Base-by-base conservation (phyloP, 2,329 filamentous ascomycete genomes). In the Salinomyces thailandicus region DNA sequence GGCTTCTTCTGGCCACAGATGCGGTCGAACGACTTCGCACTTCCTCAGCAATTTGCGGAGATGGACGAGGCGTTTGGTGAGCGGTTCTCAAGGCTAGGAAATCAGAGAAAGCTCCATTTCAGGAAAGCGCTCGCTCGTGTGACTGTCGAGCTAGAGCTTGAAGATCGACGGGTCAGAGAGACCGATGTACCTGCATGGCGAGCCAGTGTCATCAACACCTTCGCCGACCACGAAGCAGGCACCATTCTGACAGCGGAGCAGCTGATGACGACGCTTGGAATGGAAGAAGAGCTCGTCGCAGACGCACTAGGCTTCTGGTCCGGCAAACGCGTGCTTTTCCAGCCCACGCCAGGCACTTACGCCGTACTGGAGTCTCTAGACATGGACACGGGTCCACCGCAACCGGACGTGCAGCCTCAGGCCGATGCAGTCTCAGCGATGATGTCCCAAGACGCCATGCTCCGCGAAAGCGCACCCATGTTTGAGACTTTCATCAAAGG, bases 401-500 rank as follows among this genome's bases (percentile, higher is more conserved):
- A 13, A 59, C 61, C 11, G 32, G 35, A 6, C 31, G 36, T 51
- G 55, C 51, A 26, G 42, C 47, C 1, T 45, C 45, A 55, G 2
- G 53, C 59, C 24, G 60, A 61, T 34, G 59, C 58, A 30, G 68
- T 64, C 15, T 66, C 67, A 16, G 71, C 67, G 4, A 71, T 62
- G 47, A 61, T 64, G 37, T 61, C 66, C 4, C 64, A 69, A 39
- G 66, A 73, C 27, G 73, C 72, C 11, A 66, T 82, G 19, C 72
- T 81, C 15, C 70, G 75, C 46, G 80, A 84, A 57, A 77, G 77
- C 51, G 76, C 75, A 58, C 68, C 71, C 29, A 72, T 94, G 26
- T 94, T 95, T 61, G 85, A 83, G 75, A 81, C 87, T 52, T 96
- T 94, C 57, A 86, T 98, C 40, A 69, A 86, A 38, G 85, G 85